Conservation (phyloP, 1,284 basidiomycete species). For the Grifola frondosa region DNA sequence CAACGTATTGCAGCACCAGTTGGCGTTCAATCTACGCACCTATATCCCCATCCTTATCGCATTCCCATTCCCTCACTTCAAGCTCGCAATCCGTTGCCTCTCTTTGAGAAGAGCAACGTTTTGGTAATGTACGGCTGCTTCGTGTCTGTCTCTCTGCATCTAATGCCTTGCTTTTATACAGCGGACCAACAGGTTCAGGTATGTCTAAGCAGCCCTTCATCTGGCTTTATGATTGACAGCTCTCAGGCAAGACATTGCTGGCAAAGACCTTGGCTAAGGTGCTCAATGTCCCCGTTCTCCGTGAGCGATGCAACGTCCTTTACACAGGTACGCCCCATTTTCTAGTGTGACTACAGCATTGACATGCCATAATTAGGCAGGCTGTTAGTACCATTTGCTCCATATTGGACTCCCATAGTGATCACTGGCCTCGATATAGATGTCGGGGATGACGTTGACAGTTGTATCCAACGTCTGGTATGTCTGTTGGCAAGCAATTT, state of each 20-base stretch:
- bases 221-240: too few species aligned
- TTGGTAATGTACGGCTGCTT: constrained; percentile 68
- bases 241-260: constrained; percentile 82
- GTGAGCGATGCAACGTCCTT: constrained; percentile 84
- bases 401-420: constrained; percentile 4
- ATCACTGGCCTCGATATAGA: constrained; percentile 45
- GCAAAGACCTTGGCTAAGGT: constrained; percentile 84
- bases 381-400: constrained; percentile 57
- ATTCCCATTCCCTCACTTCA: constrained; percentile 39
- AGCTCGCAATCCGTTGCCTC: constrained; percentile 45
- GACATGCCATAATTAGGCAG: constrained; percentile 49
- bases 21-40: constrained; percentile 49
- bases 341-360: constrained; percentile 8
- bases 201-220: constrained; percentile 14
- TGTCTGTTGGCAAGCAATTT: constrained; percentile 17
- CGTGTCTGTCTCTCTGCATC: background rate
- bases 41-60: constrained; percentile 53
- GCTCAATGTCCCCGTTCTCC: constrained; percentile 89
- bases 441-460: constrained; percentile 94
- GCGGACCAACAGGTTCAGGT: constrained; percentile 84
- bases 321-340: constrained; percentile 56
- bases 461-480: constrained; percentile 81
- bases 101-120: constrained; percentile 93
- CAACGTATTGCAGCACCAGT: constrained; percentile 26
- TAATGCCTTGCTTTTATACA: constrained; percentile 30